These are phyloP conservation scores for Colletotrichum sp. DNA, from an alignment of 2,329 filamentous ascomycete species.

Conservation along the genomic window DNA sequence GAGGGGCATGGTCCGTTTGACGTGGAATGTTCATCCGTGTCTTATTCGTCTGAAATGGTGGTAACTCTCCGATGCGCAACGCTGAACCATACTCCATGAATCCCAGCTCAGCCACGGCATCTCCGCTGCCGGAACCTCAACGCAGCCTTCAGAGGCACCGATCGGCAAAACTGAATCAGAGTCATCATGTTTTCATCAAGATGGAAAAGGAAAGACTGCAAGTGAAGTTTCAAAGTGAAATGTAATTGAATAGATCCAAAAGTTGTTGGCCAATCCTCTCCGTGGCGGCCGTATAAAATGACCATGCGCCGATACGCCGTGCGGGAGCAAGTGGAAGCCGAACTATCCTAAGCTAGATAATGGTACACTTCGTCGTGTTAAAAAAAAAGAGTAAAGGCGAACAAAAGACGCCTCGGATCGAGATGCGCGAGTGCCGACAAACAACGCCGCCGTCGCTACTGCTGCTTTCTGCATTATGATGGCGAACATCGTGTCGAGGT, in stretches of 20 bases:
- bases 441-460: background rate
- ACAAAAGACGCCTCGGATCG: background rate
- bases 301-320: conserved; percentile 20
- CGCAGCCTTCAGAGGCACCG: background rate
- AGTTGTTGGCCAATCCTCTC: background rate
- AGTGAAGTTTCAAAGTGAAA: background rate
- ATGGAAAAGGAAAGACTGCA: background rate
- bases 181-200: background rate
- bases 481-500: background rate
- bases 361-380: conserved; percentile 9
- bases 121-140: background rate
- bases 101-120: background rate
- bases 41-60: conserved; percentile 4
- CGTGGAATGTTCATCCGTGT: conserved; percentile 12
- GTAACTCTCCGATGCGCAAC: background rate
- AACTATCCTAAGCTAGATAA: conserved; percentile 17
- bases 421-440: background rate
- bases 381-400: background rate
- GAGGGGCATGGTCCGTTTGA: background rate
- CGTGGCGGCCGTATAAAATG: conserved; percentile 7
- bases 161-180: background rate
- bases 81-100: background rate
- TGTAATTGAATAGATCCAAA: background rate
- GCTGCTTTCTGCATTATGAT: conserved; percentile 5
- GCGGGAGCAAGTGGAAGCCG: conserved; percentile 6